Evolutionary conservation across 2,329 filamentous ascomycete genomes (phyloP).

Genomic region (Fusarium irregulare): DNA sequence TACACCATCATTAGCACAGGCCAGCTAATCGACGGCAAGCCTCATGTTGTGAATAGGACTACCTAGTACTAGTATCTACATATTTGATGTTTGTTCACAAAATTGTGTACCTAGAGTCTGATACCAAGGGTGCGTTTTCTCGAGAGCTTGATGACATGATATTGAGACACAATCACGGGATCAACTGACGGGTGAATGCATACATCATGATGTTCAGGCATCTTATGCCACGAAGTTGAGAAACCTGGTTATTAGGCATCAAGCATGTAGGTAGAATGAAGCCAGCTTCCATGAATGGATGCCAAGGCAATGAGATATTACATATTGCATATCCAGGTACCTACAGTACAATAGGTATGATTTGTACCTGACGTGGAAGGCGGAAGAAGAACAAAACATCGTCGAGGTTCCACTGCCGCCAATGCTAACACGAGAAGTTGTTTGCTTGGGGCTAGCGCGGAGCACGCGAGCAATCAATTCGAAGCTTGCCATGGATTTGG

Average conservation of each 20-base stretch:
- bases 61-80: neutral
- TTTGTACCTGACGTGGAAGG: constrained; percentile 28
- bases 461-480: constrained; percentile 31
- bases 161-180: neutral
- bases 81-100: neutral
- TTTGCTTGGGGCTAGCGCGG: constrained; percentile 5
- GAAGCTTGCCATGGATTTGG: neutral
- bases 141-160: neutral
- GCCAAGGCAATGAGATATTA: constrained; percentile 29
- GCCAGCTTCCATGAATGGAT: neutral
- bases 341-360: neutral
- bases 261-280: constrained; percentile 6
- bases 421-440: constrained; percentile 13
- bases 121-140: neutral
- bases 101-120: neutral
- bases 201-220: constrained; percentile 13
- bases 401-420: constrained; percentile 15
- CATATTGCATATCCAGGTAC: neutral
- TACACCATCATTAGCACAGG: neutral
- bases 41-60: neutral
- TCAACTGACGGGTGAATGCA: neutral
- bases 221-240: neutral
- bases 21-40: neutral
- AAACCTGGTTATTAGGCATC: constrained; percentile 6
- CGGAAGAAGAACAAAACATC: constrained; percentile 20